A percentile compares a stretch with the other conserved stretches of the same genome.
These are phyloP conservation scores for Jasminum sambac DNA, from an alignment of 257 asterid species.

Conservation along the genomic window DNA sequence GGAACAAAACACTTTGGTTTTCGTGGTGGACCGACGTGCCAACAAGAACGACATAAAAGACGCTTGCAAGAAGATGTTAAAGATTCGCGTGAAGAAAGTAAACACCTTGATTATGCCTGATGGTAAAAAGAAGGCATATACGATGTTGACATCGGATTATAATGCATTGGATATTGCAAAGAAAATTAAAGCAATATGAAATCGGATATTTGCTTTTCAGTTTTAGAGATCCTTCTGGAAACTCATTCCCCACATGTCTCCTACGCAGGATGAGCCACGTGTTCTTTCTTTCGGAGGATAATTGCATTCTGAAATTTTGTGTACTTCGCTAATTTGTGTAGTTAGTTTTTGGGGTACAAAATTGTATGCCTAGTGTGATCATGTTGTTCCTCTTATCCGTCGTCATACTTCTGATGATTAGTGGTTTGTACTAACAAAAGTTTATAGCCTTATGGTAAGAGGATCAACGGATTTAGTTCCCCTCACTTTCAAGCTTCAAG, in stretches of 20 bases:
- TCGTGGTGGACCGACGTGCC: conserved; percentile 62
- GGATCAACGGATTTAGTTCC: no score
- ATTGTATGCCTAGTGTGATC: no score
- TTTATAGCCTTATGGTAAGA: no score
- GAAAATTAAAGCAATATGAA: conserved; percentile 49
- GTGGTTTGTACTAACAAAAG: no score
- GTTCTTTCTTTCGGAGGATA: background rate
- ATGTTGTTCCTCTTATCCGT: no score
- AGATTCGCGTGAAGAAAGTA: conserved; percentile 49
- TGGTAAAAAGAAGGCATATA: conserved; percentile 69
- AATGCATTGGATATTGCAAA: conserved; percentile 67
- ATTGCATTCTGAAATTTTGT: background rate
- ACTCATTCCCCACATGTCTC: no score
- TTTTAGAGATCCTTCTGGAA: background rate
- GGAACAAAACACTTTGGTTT: conserved; percentile 58
- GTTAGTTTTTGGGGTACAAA: no score
- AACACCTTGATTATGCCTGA: conserved; percentile 59
- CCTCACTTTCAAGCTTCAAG: no score
- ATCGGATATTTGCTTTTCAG: background rate
- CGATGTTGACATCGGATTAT: conserved; percentile 42
- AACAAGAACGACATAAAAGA: conserved; percentile 64
- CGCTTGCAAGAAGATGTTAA: conserved; percentile 45
- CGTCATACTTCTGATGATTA: no score
- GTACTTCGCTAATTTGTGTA: no score
- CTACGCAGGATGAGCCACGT: no score